Evolutionary conservation across 345 rosid genomes (phyloP), one percentile per base, ranked within the genome.

Genomic region (Odontarrhena argentea): DNA sequence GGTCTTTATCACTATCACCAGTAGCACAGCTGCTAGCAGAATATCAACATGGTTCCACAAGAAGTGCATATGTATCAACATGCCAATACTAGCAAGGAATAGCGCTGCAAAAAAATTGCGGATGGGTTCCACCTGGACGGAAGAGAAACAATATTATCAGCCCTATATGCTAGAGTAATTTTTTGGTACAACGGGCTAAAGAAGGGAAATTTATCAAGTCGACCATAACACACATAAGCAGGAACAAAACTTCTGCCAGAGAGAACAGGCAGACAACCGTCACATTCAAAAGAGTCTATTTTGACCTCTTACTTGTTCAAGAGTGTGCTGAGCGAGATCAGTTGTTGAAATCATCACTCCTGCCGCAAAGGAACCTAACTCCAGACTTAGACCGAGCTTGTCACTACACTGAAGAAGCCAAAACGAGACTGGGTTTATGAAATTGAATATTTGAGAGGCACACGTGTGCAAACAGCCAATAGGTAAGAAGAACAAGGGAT

Each of bases 291-390:
- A 44, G 18, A 43, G 49, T 36, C 35, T 42, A 55, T 71, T 47
- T 52, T 24, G 70, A 53, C 48, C 25, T 54, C 81, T 78, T 82
- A 90, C 98, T 69, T 88, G 99, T 78, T 93, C 97, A 58, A 90
- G 88, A 38, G 99, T 90, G 74, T 94, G 96, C 63, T 88, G 97
- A 53, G 81, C 96, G 45, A 90, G 96, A 83, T 90, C 97, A 65
- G 99, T 86, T 45, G 97, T 90, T 68, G 99, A 90, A 73, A 94
- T 94, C 99, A 94, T 90, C 78, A 94, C 92, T 44, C 99, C 99
- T 32, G 99, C 95, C 71, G 99, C 99, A 76, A 94, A 94, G 13
- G 99, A 94, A 49, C 99, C 99, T 78, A 88, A 74, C 82, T 90
- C 99, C 75, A 93, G 92, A 78, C 98, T 93, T 70, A 93, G 79